Evolutionary conservation across 352 stramenopile species (phyloP).

Genomic region (Pythium angustatum): DNA sequence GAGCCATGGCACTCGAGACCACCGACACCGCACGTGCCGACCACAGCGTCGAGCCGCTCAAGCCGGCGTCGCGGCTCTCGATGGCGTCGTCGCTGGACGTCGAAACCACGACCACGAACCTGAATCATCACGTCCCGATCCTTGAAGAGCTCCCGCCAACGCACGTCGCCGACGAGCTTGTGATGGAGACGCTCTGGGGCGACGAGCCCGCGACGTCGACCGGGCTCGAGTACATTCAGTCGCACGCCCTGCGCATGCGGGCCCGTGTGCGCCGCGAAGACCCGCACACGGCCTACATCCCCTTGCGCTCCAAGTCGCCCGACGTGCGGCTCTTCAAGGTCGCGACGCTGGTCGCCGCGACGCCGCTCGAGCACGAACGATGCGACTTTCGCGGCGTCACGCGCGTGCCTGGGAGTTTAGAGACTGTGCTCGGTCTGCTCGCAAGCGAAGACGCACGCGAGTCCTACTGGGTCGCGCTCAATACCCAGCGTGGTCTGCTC

Average conservation of each 20-base stretch:
- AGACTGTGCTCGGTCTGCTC: conserved; percentile 59
- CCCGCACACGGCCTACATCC: conserved; percentile 49
- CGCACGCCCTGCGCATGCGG: conserved; percentile 51
- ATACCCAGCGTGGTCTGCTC: conserved; percentile 65
- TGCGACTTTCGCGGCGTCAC: conserved; percentile 74
- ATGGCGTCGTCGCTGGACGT: neutral
- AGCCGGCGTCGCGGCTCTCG: neutral
- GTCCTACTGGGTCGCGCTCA: conserved; percentile 72
- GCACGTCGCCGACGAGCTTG: conserved; percentile 36
- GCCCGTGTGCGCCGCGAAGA: conserved; percentile 47
- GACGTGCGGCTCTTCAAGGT: conserved; percentile 70
- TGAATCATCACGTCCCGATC: neutral
- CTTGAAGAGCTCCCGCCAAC: conserved; percentile 6
- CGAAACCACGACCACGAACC: neutral
- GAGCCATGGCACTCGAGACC: conserved; percentile 1
- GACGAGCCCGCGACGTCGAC: conserved; percentile 33
- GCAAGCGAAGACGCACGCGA: conserved; percentile 59
- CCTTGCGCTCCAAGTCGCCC: conserved; percentile 52
- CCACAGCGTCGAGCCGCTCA: conserved; percentile 7
- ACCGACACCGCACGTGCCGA: neutral
- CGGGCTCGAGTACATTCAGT: conserved; percentile 55
- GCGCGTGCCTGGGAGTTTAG: conserved; percentile 54
- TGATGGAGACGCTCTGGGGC: conserved; percentile 42
- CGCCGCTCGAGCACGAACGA: conserved; percentile 33
- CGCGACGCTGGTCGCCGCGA: conserved; percentile 21